Conservation (phyloP, 1,284 basidiomycete species). For the Ceratobasidium papillatum region DNA sequence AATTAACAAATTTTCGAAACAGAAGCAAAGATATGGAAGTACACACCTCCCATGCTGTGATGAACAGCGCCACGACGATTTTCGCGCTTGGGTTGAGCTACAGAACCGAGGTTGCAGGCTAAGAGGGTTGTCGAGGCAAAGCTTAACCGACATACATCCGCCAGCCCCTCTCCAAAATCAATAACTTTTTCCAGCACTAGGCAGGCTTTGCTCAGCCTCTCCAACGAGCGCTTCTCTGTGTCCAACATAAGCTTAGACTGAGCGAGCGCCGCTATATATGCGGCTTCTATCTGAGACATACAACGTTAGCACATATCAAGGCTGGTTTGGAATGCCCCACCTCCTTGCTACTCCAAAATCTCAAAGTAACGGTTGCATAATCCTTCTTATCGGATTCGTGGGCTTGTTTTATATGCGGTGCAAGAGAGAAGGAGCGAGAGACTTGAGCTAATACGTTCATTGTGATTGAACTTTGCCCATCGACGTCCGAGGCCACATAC, state of each 20-base stretch:
- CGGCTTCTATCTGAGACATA: neutral
- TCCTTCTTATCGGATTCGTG: neutral
- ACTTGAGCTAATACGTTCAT: neutral
- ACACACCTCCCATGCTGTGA: conserved; percentile 10
- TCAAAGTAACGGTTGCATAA: neutral
- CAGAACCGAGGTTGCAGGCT: neutral
- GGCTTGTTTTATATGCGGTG: neutral
- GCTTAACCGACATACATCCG: neutral
- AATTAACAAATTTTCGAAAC: too few relatives aligned
- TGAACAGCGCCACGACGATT: neutral
- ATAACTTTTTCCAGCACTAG: neutral
- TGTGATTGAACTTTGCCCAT: neutral
- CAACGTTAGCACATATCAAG: neutral
- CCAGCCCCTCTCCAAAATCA: neutral
- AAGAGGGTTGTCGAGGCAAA: neutral
- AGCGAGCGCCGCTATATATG: neutral
- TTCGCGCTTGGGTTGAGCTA: conserved; percentile 1
- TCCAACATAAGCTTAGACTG: neutral
- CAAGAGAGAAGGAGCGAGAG: neutral
- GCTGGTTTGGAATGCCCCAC: neutral
- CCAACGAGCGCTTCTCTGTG: neutral
- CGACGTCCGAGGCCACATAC: neutral
- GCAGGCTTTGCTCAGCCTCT: neutral
- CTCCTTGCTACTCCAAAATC: neutral
- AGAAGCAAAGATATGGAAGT: too few relatives aligned